Conservation (phyloP, 495 filamentous ascomycete genomes). For the Tuber calosporum region DNA sequence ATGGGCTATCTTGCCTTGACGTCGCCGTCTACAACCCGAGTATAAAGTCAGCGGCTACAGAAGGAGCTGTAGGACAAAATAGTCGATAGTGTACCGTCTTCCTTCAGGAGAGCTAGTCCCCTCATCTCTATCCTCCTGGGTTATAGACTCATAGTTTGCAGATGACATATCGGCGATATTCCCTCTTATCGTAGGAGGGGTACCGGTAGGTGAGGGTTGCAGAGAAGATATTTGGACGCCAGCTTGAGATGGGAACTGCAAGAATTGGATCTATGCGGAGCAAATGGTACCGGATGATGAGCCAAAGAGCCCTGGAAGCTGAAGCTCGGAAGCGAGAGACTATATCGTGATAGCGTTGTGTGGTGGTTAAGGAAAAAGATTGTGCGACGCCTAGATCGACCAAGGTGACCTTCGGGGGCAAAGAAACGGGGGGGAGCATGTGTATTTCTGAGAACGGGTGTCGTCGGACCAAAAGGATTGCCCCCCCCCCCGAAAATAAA, state of each 20-base stretch:
- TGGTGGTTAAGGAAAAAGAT: not conserved
- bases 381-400: not conserved
- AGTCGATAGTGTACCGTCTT: slow-evolving; percentile 17
- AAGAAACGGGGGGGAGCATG: not conserved
- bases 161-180: slow-evolving; percentile 19
- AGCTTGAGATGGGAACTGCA: not conserved
- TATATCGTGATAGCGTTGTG: not conserved
- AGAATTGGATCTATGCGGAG: not conserved
- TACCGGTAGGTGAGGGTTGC: not conserved
- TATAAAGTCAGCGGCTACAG: slow-evolving; percentile 2
- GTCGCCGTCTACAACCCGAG: slow-evolving; percentile 23
- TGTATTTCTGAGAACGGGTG: not conserved
- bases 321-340: not conserved
- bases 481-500: not conserved
- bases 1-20: slow-evolving; percentile 21
- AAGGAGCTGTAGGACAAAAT: not conserved
- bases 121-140: slow-evolving; percentile 25
- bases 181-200: not conserved
- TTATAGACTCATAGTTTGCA: slow-evolving; percentile 36
- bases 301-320: not conserved
- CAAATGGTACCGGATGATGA: not conserved
- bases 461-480: not conserved
- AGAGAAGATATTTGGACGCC: not conserved
- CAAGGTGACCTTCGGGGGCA: not conserved
- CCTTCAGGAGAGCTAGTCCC: slow-evolving; percentile 10